phyloP scores from a whole-genome alignment of 768 basidiomycete genomes.

The Suillus decipiens region DNA sequence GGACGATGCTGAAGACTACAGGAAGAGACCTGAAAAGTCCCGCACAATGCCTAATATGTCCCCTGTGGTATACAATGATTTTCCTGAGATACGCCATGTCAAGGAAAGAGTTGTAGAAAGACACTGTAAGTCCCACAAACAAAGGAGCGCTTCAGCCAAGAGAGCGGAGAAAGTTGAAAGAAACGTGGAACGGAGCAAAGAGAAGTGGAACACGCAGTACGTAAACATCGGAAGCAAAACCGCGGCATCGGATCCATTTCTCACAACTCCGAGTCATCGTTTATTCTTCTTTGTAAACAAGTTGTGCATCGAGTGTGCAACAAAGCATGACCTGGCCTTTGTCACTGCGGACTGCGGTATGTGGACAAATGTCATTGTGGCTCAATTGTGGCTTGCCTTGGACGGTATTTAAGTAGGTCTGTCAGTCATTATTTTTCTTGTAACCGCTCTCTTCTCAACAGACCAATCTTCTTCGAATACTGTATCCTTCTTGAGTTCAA shows the following conservation, averaged over 20 bases:
- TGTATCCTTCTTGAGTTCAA: not conserved
- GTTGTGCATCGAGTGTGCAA: not conserved
- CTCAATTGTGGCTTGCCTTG: not conserved
- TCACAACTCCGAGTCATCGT: no score
- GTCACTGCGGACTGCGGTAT: not conserved
- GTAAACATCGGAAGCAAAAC: no score
- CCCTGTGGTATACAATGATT: slow-evolving; percentile 89
- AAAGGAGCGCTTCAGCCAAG: no score
- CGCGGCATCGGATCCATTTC: no score
- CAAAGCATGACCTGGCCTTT: not conserved
- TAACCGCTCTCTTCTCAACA: not conserved
- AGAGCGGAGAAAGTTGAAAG: no score
- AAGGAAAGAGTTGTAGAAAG: slow-evolving; percentile 6
- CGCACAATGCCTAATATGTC: slow-evolving; percentile 74
- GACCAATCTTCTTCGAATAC: not conserved
- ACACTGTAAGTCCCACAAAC: no score
- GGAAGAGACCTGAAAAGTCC: slow-evolving; percentile 77
- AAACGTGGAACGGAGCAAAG: no score
- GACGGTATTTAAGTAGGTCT: not conserved
- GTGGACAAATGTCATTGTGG: not conserved
- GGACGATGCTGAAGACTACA: slow-evolving; percentile 38
- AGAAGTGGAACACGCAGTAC: no score
- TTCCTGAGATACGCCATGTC: slow-evolving; percentile 47
- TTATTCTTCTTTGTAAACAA: not conserved
- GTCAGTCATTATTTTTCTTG: not conserved